phyloP scores from a whole-genome alignment of 495 filamentous ascomycete genomes.

The Penicillium cosmopolitanum region DNA sequence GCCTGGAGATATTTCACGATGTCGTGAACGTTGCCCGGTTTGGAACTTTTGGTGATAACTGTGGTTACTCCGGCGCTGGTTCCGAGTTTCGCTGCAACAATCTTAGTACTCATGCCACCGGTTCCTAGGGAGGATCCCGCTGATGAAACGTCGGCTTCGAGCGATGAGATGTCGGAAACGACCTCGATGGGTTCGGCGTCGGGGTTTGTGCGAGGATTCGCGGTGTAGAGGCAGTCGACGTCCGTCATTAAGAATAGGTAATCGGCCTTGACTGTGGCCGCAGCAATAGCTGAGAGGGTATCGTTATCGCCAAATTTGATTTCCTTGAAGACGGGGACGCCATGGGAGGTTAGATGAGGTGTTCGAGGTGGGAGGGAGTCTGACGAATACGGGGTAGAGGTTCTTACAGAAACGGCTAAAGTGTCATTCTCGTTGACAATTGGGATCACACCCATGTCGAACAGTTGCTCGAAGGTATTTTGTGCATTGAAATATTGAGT shows the following conservation, averaged over 20 bases:
- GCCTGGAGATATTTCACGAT: slow-evolving; percentile 83
- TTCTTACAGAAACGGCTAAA: slow-evolving; percentile 75
- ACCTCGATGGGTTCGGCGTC: slow-evolving; percentile 90
- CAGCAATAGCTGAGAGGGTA: slow-evolving; percentile 93
- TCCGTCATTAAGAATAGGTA: slow-evolving; percentile 99
- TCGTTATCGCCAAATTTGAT: slow-evolving; percentile 99
- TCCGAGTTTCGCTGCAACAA: slow-evolving; percentile 89
- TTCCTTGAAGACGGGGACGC: slow-evolving; percentile 54
- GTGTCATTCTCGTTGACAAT: slow-evolving; percentile 99
- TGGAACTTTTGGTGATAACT: slow-evolving; percentile 88
- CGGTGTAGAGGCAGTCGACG: slow-evolving; percentile 95
- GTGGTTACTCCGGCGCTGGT: slow-evolving; percentile 96
- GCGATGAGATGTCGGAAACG: slow-evolving; percentile 80
- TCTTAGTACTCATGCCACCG: slow-evolving; percentile 98
- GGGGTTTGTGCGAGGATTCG: slow-evolving; percentile 83
- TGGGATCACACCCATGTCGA: slow-evolving; percentile 95
- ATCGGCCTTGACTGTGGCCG: slow-evolving; percentile 95
- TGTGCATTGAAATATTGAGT: slow-evolving; percentile 96
- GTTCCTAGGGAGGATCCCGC: slow-evolving; percentile 89
- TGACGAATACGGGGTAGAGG: background rate
- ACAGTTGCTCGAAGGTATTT: slow-evolving; percentile 86
- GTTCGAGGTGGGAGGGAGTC: background rate
- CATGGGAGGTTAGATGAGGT: background rate
- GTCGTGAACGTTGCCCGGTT: slow-evolving; percentile 85
- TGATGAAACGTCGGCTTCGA: slow-evolving; percentile 90